phyloP scores from a whole-genome alignment of 176 grass and related monocot genomes.

The Avena sativa region DNA sequence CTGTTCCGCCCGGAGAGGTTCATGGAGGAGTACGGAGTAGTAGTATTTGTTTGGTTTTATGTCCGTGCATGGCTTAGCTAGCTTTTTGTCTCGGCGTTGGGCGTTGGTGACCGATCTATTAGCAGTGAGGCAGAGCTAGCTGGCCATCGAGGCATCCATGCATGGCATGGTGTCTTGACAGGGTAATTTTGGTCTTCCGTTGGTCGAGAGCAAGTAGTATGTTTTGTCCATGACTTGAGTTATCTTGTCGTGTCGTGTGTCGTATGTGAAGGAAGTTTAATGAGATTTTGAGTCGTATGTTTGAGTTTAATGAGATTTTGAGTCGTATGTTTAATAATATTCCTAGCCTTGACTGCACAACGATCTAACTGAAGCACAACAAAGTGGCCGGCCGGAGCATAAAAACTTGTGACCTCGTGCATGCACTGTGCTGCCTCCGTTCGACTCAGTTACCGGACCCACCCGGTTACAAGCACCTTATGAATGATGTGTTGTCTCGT shows the following conservation, averaged over 20 bases:
- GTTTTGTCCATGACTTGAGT: background rate
- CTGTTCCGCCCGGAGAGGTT: constrained; percentile 70
- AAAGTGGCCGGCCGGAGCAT: background rate
- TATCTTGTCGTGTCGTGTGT: background rate
- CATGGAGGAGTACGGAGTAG: constrained; percentile 53
- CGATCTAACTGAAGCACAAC: background rate
- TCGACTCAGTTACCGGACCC: background rate
- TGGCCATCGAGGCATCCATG: background rate
- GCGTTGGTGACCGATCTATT: constrained; percentile 16
- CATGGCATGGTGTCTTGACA: background rate
- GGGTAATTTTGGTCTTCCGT: constrained; percentile 24
- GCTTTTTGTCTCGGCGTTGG: background rate
- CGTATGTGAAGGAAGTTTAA: background rate
- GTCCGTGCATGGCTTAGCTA: constrained; percentile 25
- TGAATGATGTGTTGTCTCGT: background rate
- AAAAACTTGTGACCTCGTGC: background rate
- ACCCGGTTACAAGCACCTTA: background rate
- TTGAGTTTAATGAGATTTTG: background rate
- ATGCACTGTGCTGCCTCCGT: background rate
- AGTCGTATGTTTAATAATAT: background rate
- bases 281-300: background rate
- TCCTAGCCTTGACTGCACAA: too few relatives aligned
- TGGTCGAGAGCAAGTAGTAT: background rate
- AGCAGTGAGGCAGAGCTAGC: constrained; percentile 27
- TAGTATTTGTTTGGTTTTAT: background rate